Evolutionary conservation across 441 rosid genomes (phyloP).

Genomic region (Arabidopsis hybrid): DNA sequence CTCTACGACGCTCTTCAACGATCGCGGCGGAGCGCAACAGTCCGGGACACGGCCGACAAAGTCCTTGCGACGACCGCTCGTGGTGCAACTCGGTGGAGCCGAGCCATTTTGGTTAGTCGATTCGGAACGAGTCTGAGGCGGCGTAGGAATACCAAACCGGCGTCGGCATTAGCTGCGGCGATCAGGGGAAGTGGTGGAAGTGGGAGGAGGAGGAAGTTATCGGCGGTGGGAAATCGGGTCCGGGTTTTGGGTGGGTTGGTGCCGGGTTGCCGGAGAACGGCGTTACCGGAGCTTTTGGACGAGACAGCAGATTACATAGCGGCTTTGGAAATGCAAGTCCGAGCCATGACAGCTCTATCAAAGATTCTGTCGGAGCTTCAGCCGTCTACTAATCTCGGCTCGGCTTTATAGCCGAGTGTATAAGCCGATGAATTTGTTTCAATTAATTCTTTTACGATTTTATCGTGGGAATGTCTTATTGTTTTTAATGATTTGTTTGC

Average conservation of each 20-base stretch:
- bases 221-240: constrained; percentile 73
- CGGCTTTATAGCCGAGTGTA: constrained; percentile 29
- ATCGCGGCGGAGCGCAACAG: constrained; percentile 50
- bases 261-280: constrained; percentile 92
- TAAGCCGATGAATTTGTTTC: constrained; percentile 38
- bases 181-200: constrained; percentile 47
- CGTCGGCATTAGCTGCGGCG: constrained; percentile 33
- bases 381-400: constrained; percentile 31
- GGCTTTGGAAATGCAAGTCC: constrained; percentile 96
- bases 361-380: constrained; percentile 47
- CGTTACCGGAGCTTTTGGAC: constrained; percentile 83
- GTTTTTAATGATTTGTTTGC: constrained; percentile 36
- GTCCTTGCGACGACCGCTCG: constrained; percentile 85
- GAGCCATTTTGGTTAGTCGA: constrained; percentile 81
- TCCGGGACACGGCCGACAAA: constrained; percentile 83
- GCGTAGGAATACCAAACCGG: constrained; percentile 51
- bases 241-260: constrained; percentile 79
- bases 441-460: constrained; percentile 14
- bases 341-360: constrained; percentile 81
- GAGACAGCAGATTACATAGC: constrained; percentile 94
- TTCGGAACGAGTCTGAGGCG: constrained; percentile 65
- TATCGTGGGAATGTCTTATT: constrained; percentile 25
- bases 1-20: constrained; percentile 74
- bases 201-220: constrained; percentile 63
- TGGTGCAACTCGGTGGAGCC: constrained; percentile 90